A percentile compares a stretch with the other conserved stretches of the same genome.
Conservation (phyloP, 2,329 filamentous ascomycete species). For the Colletotrichum karsti region DNA sequence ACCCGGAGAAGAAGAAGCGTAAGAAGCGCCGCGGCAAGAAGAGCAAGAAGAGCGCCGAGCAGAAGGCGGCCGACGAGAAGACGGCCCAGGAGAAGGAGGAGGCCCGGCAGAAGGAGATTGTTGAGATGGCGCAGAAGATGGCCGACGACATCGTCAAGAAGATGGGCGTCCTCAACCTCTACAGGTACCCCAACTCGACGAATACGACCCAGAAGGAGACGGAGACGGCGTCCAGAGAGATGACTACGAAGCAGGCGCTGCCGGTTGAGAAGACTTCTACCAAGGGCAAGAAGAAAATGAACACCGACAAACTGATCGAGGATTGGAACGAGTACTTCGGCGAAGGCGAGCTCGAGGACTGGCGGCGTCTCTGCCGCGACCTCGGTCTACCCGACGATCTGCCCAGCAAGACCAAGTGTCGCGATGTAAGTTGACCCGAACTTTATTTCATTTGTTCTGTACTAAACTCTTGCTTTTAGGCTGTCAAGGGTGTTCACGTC, state of each 20-base stretch:
- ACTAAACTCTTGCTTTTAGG: conserved; percentile 38
- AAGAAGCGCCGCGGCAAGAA: neutral
- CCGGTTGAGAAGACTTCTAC: no score
- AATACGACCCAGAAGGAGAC: conserved; percentile 3
- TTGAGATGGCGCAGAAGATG: neutral
- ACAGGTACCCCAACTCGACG: no score
- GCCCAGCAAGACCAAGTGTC: conserved; percentile 53
- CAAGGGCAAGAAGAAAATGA: neutral
- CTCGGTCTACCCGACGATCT: conserved; percentile 48
- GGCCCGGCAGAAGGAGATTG: neutral
- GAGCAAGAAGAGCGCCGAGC: neutral
- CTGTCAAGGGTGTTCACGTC: conserved; percentile 49
- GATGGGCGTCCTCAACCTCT: neutral
- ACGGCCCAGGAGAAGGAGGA: neutral
- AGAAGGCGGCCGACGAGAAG: neutral
- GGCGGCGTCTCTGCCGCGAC: conserved; percentile 53
- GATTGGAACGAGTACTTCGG: conserved; percentile 42
- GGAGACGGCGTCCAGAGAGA: neutral
- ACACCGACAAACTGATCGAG: neutral
- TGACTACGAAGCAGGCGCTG: neutral
- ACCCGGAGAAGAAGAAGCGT: no score
- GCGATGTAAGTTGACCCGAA: conserved; percentile 43
- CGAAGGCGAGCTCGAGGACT: conserved; percentile 45
- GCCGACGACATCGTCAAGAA: neutral
- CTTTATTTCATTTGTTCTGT: neutral